Evolutionary conservation across 495 filamentous ascomycete species (phyloP), one percentile per base, ranked within the genome.

Genomic region (Thermothielavioides terrestris): DNA sequence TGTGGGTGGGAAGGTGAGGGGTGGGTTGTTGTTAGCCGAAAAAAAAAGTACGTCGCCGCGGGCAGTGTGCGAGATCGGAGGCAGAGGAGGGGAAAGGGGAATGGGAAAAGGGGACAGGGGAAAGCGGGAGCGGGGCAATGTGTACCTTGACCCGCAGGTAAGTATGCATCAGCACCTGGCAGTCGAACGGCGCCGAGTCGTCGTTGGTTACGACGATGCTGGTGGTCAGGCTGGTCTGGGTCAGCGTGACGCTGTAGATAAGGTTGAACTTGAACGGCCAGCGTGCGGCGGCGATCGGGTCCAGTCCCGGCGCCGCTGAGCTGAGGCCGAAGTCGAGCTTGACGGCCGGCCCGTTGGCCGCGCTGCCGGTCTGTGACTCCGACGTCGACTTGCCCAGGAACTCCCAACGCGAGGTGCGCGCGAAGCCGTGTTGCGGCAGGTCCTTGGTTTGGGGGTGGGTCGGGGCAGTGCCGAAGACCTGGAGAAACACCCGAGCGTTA

Each of bases 281-380:
- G 15, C 76, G 69, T 53, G 76, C 74, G 41, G 75, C 76, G 55
- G 75, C 74, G 25, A 81, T 74, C 2, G 81, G 79, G 56, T 74
- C 76, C 42, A 97, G 63, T 66, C 83, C 83, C 20, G 73, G 69
- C 36, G 81, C 76, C 9, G 48, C 49, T 11, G 52, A 51, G 23
- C 81, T 84, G 32, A 99, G 82, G 18, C 94, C 92, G 60, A 99
- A 97, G 66, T 99, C 94, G 36, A 97, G 78, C 74, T 92, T 95
- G 45, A 96, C 82, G 11, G 77, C 77, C 46, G 78, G 69, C 42
- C 35, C 42, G 31, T 46, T 17, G 51, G 86, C 82, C 42, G 72
- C 77, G 6, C 20, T 12, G 8, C 40, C 52, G 10, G 54, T 28
- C 11, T 49, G 58, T 38, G 50, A 68, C 56, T 85, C 81, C 20